phyloP scores from a whole-genome alignment of 139 green algal genomes.

The Dunaliella sp. region DNA sequence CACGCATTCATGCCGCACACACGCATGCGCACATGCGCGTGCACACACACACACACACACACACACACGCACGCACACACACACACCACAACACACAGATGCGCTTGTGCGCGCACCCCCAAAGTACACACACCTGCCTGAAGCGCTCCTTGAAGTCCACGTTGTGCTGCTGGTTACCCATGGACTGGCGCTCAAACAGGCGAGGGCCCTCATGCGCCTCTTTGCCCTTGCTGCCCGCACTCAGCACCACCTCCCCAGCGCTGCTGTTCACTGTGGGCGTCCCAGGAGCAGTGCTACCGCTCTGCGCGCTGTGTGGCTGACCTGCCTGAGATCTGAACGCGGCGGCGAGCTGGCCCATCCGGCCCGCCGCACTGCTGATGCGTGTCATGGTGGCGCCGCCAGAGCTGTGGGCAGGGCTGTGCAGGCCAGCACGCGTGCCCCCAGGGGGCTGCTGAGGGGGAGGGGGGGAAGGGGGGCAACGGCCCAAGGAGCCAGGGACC shows the following conservation, averaged over 20 bases:
- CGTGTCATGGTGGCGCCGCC: background rate
- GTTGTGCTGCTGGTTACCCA: background rate
- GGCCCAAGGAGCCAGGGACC: background rate
- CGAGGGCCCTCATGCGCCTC: background rate
- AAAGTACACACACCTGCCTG: background rate
- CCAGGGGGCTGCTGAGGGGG: too few species aligned
- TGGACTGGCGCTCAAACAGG: background rate
- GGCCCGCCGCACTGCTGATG: background rate
- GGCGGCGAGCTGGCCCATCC: background rate
- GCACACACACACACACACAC: too few species aligned
- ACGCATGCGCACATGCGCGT: too few species aligned
- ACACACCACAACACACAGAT: too few species aligned
- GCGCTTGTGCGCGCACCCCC: too few species aligned
- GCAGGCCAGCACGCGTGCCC: too few species aligned
- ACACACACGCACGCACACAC: too few species aligned
- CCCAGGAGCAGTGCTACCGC: background rate
- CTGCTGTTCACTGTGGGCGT: background rate
- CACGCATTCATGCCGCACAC: too few species aligned
- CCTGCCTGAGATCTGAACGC: background rate
- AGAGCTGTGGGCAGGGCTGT: too few species aligned
- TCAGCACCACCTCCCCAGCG: too few species aligned
- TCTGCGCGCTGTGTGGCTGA: too few species aligned
- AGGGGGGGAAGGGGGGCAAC: too few species aligned
- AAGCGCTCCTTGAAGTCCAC: background rate
- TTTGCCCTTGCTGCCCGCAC: background rate